Evolutionary conservation across 768 basidiomycete species (phyloP).

Genomic region (Astraeus odoratus): DNA sequence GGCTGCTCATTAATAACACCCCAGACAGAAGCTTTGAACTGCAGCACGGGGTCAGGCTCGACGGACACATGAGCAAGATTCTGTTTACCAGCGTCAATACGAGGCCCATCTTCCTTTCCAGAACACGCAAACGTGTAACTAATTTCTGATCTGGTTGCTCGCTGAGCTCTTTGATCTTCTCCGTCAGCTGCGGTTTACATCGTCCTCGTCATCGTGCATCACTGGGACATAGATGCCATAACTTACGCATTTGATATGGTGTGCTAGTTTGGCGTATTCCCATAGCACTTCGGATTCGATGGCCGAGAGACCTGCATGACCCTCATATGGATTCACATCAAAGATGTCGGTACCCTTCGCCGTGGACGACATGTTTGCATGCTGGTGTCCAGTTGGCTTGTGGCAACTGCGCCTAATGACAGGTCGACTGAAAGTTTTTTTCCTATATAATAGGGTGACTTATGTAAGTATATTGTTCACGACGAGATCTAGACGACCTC

Average conservation of each 20-base stretch:
- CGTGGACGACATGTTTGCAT: not conserved
- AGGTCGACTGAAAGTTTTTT: too few relatives aligned
- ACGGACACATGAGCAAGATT: too few relatives aligned
- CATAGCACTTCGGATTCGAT: conserved; percentile 79
- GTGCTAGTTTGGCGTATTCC: conserved; percentile 87
- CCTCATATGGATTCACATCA: conserved; percentile 60
- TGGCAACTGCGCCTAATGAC: not conserved
- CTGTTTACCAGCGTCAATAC: conserved; percentile 78
- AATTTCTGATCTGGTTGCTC: conserved; percentile 75
- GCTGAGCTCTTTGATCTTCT: conserved; percentile 61
- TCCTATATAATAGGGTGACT: too few relatives aligned
- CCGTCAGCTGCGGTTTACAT: conserved; percentile 42
- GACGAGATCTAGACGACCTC: too few relatives aligned
- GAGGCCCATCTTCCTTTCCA: conserved; percentile 94
- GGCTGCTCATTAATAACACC: conserved; percentile 83
- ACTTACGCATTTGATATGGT: conserved; percentile 72
- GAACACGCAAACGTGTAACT: conserved; percentile 63
- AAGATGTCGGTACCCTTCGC: not conserved
- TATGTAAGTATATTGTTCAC: too few relatives aligned
- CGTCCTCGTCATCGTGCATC: not conserved
- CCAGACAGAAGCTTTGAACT: conserved; percentile 98
- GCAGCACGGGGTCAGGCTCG: not conserved
- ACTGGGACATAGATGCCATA: not conserved
- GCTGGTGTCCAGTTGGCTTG: not conserved
- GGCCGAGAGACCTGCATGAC: conserved; percentile 56